phyloP scores from a whole-genome alignment of 352 stramenopile genomes.

The Globisporangium nagaii region DNA sequence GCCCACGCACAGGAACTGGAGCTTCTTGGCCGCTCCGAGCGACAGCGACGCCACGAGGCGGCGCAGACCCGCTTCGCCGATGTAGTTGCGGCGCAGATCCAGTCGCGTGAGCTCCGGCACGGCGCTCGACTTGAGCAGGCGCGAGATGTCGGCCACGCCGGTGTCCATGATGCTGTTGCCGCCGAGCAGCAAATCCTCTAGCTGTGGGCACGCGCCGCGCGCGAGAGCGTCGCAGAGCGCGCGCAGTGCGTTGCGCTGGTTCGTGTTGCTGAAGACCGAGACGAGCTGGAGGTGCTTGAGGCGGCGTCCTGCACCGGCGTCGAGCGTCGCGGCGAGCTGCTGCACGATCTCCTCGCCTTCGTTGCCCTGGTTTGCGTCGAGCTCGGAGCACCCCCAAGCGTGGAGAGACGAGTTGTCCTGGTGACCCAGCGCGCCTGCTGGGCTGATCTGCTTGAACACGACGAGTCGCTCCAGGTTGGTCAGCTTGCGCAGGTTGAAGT shows the following conservation, averaged over 20 bases:
- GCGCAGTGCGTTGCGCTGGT: constrained; percentile 34
- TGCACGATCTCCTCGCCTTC: constrained; percentile 45
- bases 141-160: constrained; percentile 39
- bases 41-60: constrained; percentile 32
- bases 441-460: constrained; percentile 32
- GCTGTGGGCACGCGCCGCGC: constrained; percentile 36
- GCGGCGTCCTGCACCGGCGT: constrained; percentile 24
- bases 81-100: constrained; percentile 68
- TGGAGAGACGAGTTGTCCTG: constrained; percentile 27
- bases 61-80: constrained; percentile 51
- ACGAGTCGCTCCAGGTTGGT: constrained; percentile 55
- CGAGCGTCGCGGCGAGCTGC: constrained; percentile 32
- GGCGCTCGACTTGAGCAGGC: constrained; percentile 27
- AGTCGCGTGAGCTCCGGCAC: constrained; percentile 37
- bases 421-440: neutral
- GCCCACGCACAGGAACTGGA: constrained; percentile 72
- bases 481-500: constrained; percentile 31
- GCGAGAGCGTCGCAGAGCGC: constrained; percentile 36
- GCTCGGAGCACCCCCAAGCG: constrained; percentile 56
- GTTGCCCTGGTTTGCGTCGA: constrained; percentile 48
- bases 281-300: constrained; percentile 59
- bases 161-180: constrained; percentile 65
- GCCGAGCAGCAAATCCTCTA: constrained; percentile 54
- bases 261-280: constrained; percentile 72
- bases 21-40: constrained; percentile 15